These are phyloP conservation scores for Fusarium pseudonygamai DNA, from an alignment of 2,329 filamentous ascomycete species.

Conservation along the genomic window DNA sequence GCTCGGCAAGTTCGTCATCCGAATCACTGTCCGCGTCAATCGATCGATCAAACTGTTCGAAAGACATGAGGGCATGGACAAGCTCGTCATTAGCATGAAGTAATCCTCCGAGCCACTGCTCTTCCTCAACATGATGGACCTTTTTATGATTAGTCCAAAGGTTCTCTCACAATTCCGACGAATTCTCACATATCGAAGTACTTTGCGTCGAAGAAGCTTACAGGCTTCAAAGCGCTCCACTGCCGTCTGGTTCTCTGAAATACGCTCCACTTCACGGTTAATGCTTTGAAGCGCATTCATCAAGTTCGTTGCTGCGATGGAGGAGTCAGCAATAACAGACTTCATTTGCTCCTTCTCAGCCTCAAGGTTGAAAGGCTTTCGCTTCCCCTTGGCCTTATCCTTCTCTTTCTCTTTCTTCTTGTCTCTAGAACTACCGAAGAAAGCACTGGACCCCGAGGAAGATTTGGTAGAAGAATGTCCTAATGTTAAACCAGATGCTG, in stretches of 20 bases:
- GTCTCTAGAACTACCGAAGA: constrained; percentile 57
- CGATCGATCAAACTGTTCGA: constrained; percentile 89
- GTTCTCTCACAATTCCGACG: neutral
- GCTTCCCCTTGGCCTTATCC: constrained; percentile 65
- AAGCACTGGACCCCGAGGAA: constrained; percentile 47
- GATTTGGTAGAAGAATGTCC: constrained; percentile 49
- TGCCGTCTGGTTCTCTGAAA: constrained; percentile 83
- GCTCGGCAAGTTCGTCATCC: constrained; percentile 73
- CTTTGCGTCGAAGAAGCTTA: constrained; percentile 84
- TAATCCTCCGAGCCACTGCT: constrained; percentile 90
- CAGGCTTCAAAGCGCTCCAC: constrained; percentile 84
- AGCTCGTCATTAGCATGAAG: constrained; percentile 96
- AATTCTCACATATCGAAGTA: constrained; percentile 78
- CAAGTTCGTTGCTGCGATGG: constrained; percentile 90
- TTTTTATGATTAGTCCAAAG: constrained; percentile 42
- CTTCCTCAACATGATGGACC: constrained; percentile 90
- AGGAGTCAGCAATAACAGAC: constrained; percentile 86
- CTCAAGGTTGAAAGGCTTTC: constrained; percentile 81
- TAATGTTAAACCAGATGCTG: constrained; percentile 8
- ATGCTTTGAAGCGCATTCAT: constrained; percentile 88
- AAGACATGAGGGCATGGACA: constrained; percentile 92
- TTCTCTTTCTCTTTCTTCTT: constrained; percentile 65
- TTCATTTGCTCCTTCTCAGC: constrained; percentile 89
- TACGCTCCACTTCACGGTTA: constrained; percentile 87
- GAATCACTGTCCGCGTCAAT: constrained; percentile 80